These are phyloP conservation scores for Bipolaris oryzae DNA, from an alignment of 2,329 filamentous ascomycete species.

Conservation along the genomic window DNA sequence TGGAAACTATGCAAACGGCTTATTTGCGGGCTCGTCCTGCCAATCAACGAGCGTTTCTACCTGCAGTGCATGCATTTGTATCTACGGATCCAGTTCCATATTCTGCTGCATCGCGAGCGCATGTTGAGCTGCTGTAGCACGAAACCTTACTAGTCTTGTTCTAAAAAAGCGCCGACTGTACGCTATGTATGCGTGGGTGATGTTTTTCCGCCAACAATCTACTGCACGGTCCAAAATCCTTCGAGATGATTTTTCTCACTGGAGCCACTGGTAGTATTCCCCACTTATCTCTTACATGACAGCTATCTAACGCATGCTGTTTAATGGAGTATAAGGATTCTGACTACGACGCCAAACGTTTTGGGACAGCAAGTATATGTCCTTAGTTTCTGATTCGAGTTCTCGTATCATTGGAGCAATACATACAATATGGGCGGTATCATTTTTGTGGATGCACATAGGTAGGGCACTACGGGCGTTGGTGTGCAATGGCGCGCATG, in stretches of 20 bases:
- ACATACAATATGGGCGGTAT: neutral
- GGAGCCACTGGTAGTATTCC: no score
- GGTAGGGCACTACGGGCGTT: neutral
- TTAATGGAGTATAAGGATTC: no score
- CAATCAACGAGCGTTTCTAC: neutral
- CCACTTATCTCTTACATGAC: neutral
- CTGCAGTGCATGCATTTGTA: neutral
- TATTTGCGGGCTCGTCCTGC: neutral
- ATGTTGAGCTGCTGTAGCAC: neutral
- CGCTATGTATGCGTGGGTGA: neutral
- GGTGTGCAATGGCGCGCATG: neutral
- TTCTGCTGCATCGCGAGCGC: neutral
- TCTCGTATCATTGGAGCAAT: no score
- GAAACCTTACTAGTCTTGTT: neutral
- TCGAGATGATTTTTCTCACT: neutral
- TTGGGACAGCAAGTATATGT: no score
- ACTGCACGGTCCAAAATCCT: neutral
- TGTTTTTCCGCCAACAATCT: neutral
- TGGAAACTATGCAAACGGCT: neutral
- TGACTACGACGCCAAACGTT: no score
- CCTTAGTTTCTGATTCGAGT: no score
- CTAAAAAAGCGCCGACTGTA: neutral
- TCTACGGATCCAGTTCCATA: neutral
- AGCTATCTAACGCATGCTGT: neutral
- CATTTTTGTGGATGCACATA: neutral